Evolutionary conservation across 306 rosid species (phyloP), one percentile per base, ranked within the genome.

Genomic region (Mimosa bimucronata): DNA sequence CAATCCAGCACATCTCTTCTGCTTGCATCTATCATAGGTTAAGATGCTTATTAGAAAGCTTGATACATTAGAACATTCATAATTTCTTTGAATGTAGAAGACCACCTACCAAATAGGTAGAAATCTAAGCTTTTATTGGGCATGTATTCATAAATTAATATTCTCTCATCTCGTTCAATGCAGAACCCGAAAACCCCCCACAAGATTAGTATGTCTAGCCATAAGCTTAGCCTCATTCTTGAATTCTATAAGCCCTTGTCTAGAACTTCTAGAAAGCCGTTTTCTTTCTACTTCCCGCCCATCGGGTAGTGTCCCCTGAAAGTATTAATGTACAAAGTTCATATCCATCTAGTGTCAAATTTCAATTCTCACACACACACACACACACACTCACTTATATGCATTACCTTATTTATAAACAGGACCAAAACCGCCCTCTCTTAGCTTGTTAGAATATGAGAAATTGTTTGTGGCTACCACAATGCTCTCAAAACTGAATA

Each of bases 321-420:
- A 42, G 29, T 31, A 4, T 75, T 4, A 10, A 34, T 2, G 50
- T 64, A 60, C 77, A 28, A 34, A 66, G n/a, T 38, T 21, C 18
- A 11, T 68, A 69, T 67, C 23, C 0, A 69, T 0, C 71, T 16
- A 42, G 6, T 34, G 57, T 60, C 9, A 29, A 11, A 19, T 45
- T 68, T 46, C 45, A 29, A 11, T 9, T 68, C 13, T 1, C 14
- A 46, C 37, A 57, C 3, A 25, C 6, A 16, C 30, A 38, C 0
- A n/a, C n/a, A n/a, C n/a, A n/a, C n/a, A 45, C 23, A 50, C 23
- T 3, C n/a, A n/a, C 31, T 42, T 2, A 40, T 7, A 30, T 25
- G 26, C 0, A 28, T 31, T 83, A 85, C 88, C 87, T 77, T 80
- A 34, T 84, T 77, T 80, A 34, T 84, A 80, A 2, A 84, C 84